phyloP scores from a whole-genome alignment of 2,329 filamentous ascomycete genomes.

The Colletotrichum spaethianum region DNA sequence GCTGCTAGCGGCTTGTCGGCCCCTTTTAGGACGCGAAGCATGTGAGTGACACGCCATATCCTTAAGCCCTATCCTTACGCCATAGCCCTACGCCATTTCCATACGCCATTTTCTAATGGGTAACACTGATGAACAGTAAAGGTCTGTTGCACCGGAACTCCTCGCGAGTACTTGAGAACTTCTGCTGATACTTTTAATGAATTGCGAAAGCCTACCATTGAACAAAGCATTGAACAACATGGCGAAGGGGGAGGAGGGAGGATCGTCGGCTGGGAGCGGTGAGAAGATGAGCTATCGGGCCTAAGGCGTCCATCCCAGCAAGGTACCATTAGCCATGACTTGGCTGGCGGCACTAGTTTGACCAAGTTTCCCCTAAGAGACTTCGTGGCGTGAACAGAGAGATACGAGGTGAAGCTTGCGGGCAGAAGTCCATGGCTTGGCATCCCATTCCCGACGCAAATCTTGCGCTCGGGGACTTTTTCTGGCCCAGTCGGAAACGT shows the following conservation, averaged over 20 bases:
- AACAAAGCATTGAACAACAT: slow-evolving; percentile 32
- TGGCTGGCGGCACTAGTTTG: slow-evolving; percentile 2
- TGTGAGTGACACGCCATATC: slow-evolving; percentile 15
- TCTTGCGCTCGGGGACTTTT: slow-evolving; percentile 11
- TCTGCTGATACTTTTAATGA: slow-evolving; percentile 18
- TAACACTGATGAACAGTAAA: background rate
- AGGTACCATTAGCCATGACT: slow-evolving; percentile 8
- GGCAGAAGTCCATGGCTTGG: slow-evolving; percentile 15
- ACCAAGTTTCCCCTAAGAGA: background rate
- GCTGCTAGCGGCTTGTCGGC: background rate
- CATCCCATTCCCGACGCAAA: background rate
- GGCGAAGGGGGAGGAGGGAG: background rate
- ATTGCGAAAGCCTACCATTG: slow-evolving; percentile 10
- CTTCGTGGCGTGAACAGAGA: slow-evolving; percentile 5
- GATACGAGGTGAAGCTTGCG: slow-evolving; percentile 18
- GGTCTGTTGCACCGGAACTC: background rate
- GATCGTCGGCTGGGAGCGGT: slow-evolving; percentile 4
- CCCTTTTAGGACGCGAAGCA: background rate
- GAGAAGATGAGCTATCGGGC: background rate
- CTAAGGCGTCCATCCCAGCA: background rate
- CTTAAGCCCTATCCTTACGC: too few species aligned
- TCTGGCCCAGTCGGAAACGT: background rate
- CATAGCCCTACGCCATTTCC: too few species aligned
- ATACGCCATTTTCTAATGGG: background rate
- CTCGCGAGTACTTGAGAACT: slow-evolving; percentile 22